phyloP scores from a whole-genome alignment of 257 asterid species.

The Solanum etuberosum region DNA sequence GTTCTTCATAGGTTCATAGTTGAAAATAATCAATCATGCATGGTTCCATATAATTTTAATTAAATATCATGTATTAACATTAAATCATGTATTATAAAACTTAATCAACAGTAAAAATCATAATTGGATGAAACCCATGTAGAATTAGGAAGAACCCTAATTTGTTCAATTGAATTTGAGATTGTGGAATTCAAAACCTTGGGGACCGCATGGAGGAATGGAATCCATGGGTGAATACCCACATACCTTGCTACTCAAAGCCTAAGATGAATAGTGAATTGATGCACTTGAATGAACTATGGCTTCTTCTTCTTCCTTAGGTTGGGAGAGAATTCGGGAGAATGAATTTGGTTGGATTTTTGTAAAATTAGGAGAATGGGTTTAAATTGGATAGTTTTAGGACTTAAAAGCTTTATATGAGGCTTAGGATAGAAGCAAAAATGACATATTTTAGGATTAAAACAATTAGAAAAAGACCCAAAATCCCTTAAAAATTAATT shows the following conservation, averaged over 20 bases:
- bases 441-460: neutral
- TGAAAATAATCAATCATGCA: no score
- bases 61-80: neutral
- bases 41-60: no score
- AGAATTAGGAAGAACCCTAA: neutral
- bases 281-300: neutral
- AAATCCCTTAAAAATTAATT: no score
- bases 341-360: neutral
- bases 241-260: neutral
- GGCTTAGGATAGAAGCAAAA: neutral
- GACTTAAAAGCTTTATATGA: neutral
- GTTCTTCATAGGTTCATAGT: no score
- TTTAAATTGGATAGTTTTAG: neutral
- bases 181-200: neutral
- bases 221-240: neutral
- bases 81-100: neutral
- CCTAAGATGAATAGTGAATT: neutral
- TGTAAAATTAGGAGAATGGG: neutral
- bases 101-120: neutral
- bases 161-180: neutral
- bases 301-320: neutral
- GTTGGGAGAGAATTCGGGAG: neutral
- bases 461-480: neutral
- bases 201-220: neutral
- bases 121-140: neutral